Base-by-base conservation (phyloP, 768 basidiomycete genomes). In the Termitomyces sp. region DNA sequence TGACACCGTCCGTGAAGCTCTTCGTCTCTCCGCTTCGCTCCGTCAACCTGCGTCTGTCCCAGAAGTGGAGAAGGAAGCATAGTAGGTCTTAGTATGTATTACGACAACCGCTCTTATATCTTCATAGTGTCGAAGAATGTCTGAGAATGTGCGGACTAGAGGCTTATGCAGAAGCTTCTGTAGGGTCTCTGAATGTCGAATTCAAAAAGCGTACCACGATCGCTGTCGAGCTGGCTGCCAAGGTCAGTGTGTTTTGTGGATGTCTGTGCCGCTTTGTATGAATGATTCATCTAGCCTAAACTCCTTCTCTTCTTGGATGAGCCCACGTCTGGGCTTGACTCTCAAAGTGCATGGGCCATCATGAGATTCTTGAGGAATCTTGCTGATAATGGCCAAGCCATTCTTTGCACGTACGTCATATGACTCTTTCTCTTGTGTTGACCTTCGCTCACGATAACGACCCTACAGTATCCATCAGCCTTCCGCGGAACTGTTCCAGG, bases 221-320 rank as follows among this genome's bases (percentile, higher is more conserved):
- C 50, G 84, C 48, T 13, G 52, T 54, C 13, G 92, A 94, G 68
- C 76, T 95, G 12, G 92, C 91, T 48, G 90, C 92, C 5, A 94
- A 92, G 71, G 84, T 92, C 52, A 15, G 46, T 37, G 46, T 53
- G 47, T 31, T 6, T 16, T 42, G 10, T 18, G 8, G 6, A 39
- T 7, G 16, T 24, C 9, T 16, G 2, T 34, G 4, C 4, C 22
- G 33, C 12, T 0, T 20, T 36, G n/a, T 8, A n/a, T 50, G 26
- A 47, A 47, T 58, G n/a, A 10, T 44, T 15, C 24, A 1, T 46
- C 12, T 58, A 85, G 85, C 93, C 92, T 1, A 83, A 83, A 68
- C 74, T 94, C 0, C 75, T 96, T 0, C 78, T 95, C 18, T 94
- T 95, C 77, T 72, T 93, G 36, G 93, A 94, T 66, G 92, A 95